Conservation (phyloP, 1,139 yeast species). For the Taphrina deformans region DNA sequence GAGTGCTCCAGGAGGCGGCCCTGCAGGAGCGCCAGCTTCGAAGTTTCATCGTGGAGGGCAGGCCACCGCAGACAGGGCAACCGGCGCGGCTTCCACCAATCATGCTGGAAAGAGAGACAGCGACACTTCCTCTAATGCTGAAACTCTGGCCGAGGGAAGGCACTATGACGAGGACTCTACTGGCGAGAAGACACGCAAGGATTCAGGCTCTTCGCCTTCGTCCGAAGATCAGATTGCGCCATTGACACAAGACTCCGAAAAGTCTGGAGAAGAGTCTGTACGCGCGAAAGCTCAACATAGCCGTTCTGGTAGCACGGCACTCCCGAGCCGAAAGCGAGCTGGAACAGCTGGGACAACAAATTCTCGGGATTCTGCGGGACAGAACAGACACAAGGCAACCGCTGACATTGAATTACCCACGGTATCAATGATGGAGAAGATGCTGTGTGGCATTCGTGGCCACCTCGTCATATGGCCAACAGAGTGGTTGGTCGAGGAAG, state of each 20-base stretch:
- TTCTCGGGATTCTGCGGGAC: conserved; percentile 1
- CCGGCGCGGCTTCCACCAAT: not conserved
- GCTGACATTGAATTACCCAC: conserved; percentile 55
- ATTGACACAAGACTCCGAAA: not conserved
- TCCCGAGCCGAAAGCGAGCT: conserved; percentile 10
- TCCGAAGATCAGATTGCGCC: conserved; percentile 7
- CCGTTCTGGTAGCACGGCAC: not conserved
- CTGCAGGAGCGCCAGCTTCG: conserved; percentile 31
- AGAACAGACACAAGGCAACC: conserved; percentile 6
- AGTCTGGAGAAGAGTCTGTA: not conserved
- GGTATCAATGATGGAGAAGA: conserved; percentile 70
- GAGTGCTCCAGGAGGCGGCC: conserved; percentile 32
- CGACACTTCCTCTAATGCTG: conserved; percentile 10
- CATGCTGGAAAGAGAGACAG: not conserved
- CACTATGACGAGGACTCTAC: conserved; percentile 4
- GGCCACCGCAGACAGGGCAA: conserved; percentile 10
- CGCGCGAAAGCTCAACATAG: not conserved
- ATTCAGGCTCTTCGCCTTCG: not conserved
- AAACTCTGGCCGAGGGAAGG: conserved; percentile 1
- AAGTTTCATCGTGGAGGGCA: conserved; percentile 30
- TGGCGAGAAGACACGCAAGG: not conserved
- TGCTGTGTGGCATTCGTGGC: conserved; percentile 77
- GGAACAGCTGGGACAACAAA: not conserved
- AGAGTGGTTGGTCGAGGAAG: conserved; percentile 84
- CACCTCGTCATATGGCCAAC: conserved; percentile 86